phyloP scores from a whole-genome alignment of 768 basidiomycete species.

The Pilatotrama ljubarskyi region DNA sequence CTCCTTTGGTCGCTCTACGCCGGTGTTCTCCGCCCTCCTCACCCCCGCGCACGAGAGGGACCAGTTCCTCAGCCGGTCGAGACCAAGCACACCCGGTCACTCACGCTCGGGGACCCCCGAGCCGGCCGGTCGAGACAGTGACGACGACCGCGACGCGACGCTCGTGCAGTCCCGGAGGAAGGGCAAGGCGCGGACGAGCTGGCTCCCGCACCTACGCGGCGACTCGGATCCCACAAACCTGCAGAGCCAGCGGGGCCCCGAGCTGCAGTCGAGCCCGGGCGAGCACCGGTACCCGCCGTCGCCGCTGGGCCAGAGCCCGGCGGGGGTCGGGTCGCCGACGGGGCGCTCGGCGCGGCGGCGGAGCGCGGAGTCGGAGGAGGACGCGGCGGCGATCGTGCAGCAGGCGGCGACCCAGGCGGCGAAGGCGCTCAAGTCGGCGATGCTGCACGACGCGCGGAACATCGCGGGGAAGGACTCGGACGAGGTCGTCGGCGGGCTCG shows the following conservation, averaged over 20 bases:
- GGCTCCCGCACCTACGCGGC: conserved; percentile 5
- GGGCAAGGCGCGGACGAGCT: conserved; percentile 28
- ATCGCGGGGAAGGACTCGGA: conserved; percentile 51
- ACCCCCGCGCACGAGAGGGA: conserved; percentile 47
- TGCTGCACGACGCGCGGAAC: conserved; percentile 77
- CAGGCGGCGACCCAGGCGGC: conserved; percentile 47
- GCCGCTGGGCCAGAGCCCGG: conserved; percentile 15
- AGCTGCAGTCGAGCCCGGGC: conserved; percentile 4
- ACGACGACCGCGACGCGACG: conserved; percentile 35
- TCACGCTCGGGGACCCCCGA: conserved; percentile 23
- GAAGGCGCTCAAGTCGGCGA: conserved; percentile 63
- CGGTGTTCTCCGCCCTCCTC: conserved; percentile 33
- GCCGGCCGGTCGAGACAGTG: conserved; percentile 22
- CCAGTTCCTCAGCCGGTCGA: conserved; percentile 37
- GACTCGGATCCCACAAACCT: conserved; percentile 20
- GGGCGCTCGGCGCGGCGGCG: not conserved
- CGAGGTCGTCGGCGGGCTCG: conserved; percentile 40
- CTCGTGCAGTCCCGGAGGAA: conserved; percentile 28
- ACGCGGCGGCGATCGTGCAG: conserved; percentile 44
- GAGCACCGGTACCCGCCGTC: conserved; percentile 45
- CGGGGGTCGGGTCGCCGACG: conserved; percentile 1
- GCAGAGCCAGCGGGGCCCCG: conserved; percentile 1
- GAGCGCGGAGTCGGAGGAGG: conserved; percentile 29
- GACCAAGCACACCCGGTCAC: conserved; percentile 27
- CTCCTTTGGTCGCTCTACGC: conserved; percentile 45